Evolutionary conservation across 257 asterid genomes (phyloP).

Genomic region (Plantago major): DNA sequence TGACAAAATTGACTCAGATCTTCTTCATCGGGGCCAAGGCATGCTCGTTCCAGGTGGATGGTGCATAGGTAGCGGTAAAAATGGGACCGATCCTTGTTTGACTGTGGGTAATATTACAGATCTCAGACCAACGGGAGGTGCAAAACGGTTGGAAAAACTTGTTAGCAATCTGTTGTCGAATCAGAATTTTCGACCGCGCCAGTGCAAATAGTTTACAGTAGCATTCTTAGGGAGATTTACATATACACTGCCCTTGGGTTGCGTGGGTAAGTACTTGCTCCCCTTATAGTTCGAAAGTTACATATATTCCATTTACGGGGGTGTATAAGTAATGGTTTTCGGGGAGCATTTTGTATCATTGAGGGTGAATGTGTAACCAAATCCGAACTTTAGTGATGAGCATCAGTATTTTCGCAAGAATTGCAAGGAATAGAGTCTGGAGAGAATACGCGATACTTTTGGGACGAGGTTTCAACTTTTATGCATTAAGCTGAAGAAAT

Average conservation of each 20-base stretch:
- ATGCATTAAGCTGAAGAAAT: not conserved
- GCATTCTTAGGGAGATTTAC: conserved; percentile 18
- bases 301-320: not conserved
- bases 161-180: conserved; percentile 49
- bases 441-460: not conserved
- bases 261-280: conserved; percentile 8
- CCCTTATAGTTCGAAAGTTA: not conserved
- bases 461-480: conserved; percentile 10
- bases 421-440: not conserved
- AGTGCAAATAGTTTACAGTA: conserved; percentile 52
- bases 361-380: conserved; percentile 2
- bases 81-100: conserved; percentile 81
- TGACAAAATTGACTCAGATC: conserved; percentile 67
- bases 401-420: not conserved
- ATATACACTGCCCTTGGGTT: conserved; percentile 15
- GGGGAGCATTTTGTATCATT: too few species aligned
- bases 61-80: conserved; percentile 61
- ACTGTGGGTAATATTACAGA: conserved; percentile 56
- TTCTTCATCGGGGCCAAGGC: conserved; percentile 53
- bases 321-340: too few species aligned
- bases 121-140: conserved; percentile 72
- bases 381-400: conserved; percentile 3
- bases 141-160: conserved; percentile 74
- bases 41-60: conserved; percentile 91
- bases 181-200: conserved; percentile 64